Evolutionary conservation across 1,284 basidiomycete genomes (phyloP).

Genomic region (Afroboletus lepidellus): DNA sequence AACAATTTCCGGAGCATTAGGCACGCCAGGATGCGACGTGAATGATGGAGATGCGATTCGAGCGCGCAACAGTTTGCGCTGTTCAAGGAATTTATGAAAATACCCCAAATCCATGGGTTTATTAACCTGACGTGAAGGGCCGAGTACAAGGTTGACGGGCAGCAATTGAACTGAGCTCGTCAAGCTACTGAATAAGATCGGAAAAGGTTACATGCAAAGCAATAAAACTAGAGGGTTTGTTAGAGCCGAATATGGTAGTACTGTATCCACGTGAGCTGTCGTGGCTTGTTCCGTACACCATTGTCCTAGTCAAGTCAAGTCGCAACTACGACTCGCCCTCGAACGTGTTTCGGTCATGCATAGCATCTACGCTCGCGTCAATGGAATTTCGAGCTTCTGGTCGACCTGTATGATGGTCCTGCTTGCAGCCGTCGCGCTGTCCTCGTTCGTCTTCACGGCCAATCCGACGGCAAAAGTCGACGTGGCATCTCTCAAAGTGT

Average conservation of each 20-base stretch:
- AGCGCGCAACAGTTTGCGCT: background rate
- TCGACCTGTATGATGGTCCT: conserved; percentile 79
- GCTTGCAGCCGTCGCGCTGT: conserved; percentile 70
- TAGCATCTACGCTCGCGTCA: conserved; percentile 64
- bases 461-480: conserved; percentile 56
- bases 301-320: background rate
- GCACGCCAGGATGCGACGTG: conserved; percentile 4
- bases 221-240: background rate
- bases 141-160: conserved; percentile 9
- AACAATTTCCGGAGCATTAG: conserved; percentile 25
- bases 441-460: conserved; percentile 63
- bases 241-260: conserved; percentile 5
- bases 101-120: conserved; percentile 4
- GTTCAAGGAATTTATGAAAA: conserved; percentile 6
- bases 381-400: conserved; percentile 70
- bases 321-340: background rate
- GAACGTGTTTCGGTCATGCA: conserved; percentile 48
- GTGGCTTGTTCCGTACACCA: background rate
- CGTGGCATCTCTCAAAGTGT: conserved; percentile 70
- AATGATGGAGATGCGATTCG: conserved; percentile 12
- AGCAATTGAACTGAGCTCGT: conserved; percentile 6
- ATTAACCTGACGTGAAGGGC: conserved; percentile 12
- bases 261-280: conserved; percentile 8
- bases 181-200: background rate
- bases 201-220: background rate